phyloP scores from a whole-genome alignment of 2,329 filamentous ascomycete genomes.

The Cadophora luteo-olivacea region DNA sequence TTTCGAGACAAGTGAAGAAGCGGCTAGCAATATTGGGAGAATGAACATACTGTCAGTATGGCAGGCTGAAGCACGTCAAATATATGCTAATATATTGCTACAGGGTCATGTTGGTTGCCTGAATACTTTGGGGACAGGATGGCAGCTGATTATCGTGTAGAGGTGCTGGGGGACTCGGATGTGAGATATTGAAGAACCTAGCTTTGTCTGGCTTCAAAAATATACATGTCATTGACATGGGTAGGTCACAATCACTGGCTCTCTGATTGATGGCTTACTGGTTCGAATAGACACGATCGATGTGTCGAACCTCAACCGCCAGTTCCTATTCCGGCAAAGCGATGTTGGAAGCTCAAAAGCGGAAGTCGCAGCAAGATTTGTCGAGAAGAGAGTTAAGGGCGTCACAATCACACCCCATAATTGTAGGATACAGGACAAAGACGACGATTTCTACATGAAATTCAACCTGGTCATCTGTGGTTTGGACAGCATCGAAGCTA shows the following conservation, averaged over 20 bases:
- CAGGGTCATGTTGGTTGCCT: slow-evolving; percentile 44
- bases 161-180: slow-evolving; percentile 91
- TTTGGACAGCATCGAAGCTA: slow-evolving; percentile 93
- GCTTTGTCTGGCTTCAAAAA: slow-evolving; percentile 95
- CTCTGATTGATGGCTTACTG: slow-evolving; percentile 18
- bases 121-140: neutral
- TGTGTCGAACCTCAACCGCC: slow-evolving; percentile 95
- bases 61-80: slow-evolving; percentile 25
- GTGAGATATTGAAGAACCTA: slow-evolving; percentile 95
- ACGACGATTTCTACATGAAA: slow-evolving; percentile 95
- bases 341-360: slow-evolving; percentile 96
- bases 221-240: slow-evolving; percentile 99
- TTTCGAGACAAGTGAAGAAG: slow-evolving; percentile 54
- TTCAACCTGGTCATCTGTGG: slow-evolving; percentile 95
- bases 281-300: slow-evolving; percentile 83
- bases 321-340: slow-evolving; percentile 90
- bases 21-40: slow-evolving; percentile 63
- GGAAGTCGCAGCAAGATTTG: slow-evolving; percentile 89
- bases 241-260: slow-evolving; percentile 52
- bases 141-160: slow-evolving; percentile 53
- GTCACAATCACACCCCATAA: slow-evolving; percentile 95
- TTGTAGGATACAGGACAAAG: slow-evolving; percentile 94
- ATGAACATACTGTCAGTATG: slow-evolving; percentile 74
- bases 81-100: slow-evolving; percentile 25
- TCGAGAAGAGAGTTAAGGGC: slow-evolving; percentile 86